Base-by-base conservation (phyloP, 768 basidiomycete genomes). In the Rickenella mellea region DNA sequence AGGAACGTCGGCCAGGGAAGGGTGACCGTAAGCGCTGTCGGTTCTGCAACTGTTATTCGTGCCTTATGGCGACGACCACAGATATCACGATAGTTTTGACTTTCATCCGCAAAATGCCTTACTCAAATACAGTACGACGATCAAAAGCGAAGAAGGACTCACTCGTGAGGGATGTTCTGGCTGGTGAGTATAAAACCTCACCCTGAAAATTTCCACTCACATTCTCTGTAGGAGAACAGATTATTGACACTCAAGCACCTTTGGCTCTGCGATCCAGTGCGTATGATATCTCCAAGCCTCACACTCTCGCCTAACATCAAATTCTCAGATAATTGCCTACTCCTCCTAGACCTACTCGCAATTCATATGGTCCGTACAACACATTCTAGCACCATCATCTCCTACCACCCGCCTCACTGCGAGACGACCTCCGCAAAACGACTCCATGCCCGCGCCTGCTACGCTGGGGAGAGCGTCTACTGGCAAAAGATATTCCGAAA, bases 21-120 rank as follows among this genome's bases (percentile, higher is more conserved):
- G 69, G 74, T 50, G 78, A 80, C 57, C 78, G 76, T 80, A 48
- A 50, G 76, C 55, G 26, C 21, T 33, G 33, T 41, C 26, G 25
- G 8, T 20, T 30, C 47, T 52, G 22, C 48, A 30, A 10, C 14
- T 12, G 8, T 29, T 8, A 11, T 24, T 20, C 6, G 12, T 11
- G 14, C 10, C 9, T 27, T 24, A 11, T 28, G 0, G 67, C 69
- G 4, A 58, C 56, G 17, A 66, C 44, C 36, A 6, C 39, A 78
- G 76, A 79, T 53, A 71, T 79, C 27, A 79, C 76, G 2, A 56
- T 79, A 14, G 65, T 69, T 1, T 60, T 79, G 21, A 67, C 72
- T 9, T 79, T 77, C 52, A 63, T 74, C 28, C 68, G 73, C 14
- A 52, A 60, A 5, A 54, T 69, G 43, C 46, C 55, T 38, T 59